Evolutionary conservation across 2,329 filamentous ascomycete species (phyloP).

Genomic region (Endocalyx cinctus): DNA sequence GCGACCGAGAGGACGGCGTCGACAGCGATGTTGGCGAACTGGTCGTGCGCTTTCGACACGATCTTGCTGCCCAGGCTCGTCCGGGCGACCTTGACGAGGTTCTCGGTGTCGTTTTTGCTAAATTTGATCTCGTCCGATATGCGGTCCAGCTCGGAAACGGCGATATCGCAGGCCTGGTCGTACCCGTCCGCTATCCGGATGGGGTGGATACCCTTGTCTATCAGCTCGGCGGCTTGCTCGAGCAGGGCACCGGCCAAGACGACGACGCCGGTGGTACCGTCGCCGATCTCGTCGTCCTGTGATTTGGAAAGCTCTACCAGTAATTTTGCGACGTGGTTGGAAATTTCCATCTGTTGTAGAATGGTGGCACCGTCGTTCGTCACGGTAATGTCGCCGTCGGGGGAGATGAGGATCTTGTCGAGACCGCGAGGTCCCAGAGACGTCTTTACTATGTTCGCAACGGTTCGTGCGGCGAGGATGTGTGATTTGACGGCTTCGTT

Average conservation of each 20-base stretch:
- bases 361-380: slow-evolving; percentile 99
- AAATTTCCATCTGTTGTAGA: slow-evolving; percentile 96
- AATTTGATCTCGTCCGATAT: slow-evolving; percentile 93
- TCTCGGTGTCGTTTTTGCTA: slow-evolving; percentile 70
- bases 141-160: slow-evolving; percentile 83
- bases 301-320: slow-evolving; percentile 97
- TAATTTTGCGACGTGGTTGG: slow-evolving; percentile 96
- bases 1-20: slow-evolving; percentile 96
- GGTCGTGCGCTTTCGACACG: slow-evolving; percentile 96
- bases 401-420: slow-evolving; percentile 98
- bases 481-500: slow-evolving; percentile 98
- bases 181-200: slow-evolving; percentile 98
- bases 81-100: slow-evolving; percentile 90
- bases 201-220: slow-evolving; percentile 99
- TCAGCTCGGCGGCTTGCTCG: slow-evolving; percentile 94
- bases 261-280: slow-evolving; percentile 96
- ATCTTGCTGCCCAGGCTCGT: slow-evolving; percentile 98
- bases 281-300: slow-evolving; percentile 97
- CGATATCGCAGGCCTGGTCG: slow-evolving; percentile 95
- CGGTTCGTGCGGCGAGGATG: slow-evolving; percentile 92
- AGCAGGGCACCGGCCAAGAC: slow-evolving; percentile 91
- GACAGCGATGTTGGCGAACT: slow-evolving; percentile 95
- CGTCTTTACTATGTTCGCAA: slow-evolving; percentile 95
- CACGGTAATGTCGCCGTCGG: slow-evolving; percentile 97
- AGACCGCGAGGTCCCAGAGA: slow-evolving; percentile 92